Percentiles rank a stretch among this genome's conserved stretches.
These are phyloP conservation scores for Aegilops longissima DNA, from an alignment of 176 grass and related monocot genomes.

Conservation along the genomic window DNA sequence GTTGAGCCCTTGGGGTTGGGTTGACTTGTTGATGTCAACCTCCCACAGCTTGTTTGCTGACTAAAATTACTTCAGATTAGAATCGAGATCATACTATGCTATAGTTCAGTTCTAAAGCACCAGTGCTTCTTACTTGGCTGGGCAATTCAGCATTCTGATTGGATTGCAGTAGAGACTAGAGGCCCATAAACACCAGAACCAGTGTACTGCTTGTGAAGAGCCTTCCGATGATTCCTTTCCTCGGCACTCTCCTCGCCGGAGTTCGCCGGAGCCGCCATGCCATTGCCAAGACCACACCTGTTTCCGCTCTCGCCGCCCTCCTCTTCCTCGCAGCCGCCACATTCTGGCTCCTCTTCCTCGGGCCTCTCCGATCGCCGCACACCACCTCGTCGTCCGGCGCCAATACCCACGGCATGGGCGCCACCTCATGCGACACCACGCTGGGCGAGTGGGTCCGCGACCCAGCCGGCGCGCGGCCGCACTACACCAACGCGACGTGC, in stretches of 20 bases:
- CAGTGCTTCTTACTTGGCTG: neutral
- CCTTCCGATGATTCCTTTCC: neutral
- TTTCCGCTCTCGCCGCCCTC: neutral
- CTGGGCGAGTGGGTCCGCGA: slow-evolving; percentile 49
- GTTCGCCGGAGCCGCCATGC: slow-evolving; percentile 2
- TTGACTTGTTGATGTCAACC: neutral
- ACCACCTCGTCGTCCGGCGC: neutral
- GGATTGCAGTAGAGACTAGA: neutral
- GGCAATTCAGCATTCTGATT: no score
- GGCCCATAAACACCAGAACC: neutral
- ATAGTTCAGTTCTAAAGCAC: neutral
- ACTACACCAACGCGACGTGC: slow-evolving; percentile 59
- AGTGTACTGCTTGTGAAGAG: neutral
- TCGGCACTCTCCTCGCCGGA: slow-evolving; percentile 8
- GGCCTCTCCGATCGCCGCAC: neutral
- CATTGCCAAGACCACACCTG: neutral
- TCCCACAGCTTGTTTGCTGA: neutral
- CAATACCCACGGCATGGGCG: neutral
- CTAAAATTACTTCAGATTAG: neutral
- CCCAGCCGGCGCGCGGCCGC: neutral
- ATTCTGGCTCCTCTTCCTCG: slow-evolving; percentile 5
- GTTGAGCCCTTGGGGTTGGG: neutral
- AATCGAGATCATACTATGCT: neutral
- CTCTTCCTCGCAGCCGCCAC: slow-evolving; percentile 8
- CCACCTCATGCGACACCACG: slow-evolving; percentile 10